phyloP scores from a whole-genome alignment of 192 early-diverging fungal species.

The Ambispora gerdemannii region DNA sequence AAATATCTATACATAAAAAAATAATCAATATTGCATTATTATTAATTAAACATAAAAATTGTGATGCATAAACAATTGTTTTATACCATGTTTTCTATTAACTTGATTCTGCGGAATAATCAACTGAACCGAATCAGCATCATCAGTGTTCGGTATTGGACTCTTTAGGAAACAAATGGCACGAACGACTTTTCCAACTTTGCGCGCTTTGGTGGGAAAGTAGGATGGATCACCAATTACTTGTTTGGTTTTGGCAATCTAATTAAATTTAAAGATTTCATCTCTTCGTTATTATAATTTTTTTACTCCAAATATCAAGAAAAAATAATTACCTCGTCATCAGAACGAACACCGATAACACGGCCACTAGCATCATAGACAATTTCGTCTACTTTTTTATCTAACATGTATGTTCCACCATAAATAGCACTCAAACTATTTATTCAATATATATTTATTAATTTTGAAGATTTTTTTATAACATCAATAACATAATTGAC shows the following conservation, averaged over 20 bases:
- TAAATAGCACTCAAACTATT: constrained; percentile 94
- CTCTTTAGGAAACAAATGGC: constrained; percentile 93
- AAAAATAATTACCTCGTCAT: constrained; percentile 59
- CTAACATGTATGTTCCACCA: constrained; percentile 99
- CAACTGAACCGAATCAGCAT: constrained; percentile 89
- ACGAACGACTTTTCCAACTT: constrained; percentile 84
- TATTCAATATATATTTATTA: not conserved
- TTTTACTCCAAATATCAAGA: constrained; percentile 6
- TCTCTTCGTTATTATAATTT: constrained; percentile 19
- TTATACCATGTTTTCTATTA: constrained; percentile 65
- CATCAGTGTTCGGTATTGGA: constrained; percentile 84
- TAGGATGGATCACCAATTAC: constrained; percentile 99
- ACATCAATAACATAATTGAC: constrained; percentile 3
- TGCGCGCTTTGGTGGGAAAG: constrained; percentile 75
- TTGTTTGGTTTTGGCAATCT: constrained; percentile 61
- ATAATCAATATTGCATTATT: too few relatives aligned
- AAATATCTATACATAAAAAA: constrained; percentile 76
- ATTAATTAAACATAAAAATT: too few relatives aligned
- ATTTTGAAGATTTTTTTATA: not conserved
- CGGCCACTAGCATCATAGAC: constrained; percentile 77
- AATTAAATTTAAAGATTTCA: constrained; percentile 25
- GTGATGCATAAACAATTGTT: too few relatives aligned
- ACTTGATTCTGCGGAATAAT: constrained; percentile 98
- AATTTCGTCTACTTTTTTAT: constrained; percentile 88
- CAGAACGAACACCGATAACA: constrained; percentile 87